Evolutionary conservation across 352 stramenopile genomes (phyloP), one percentile per base, ranked within the genome.

Genomic region (Pythium sp.): DNA sequence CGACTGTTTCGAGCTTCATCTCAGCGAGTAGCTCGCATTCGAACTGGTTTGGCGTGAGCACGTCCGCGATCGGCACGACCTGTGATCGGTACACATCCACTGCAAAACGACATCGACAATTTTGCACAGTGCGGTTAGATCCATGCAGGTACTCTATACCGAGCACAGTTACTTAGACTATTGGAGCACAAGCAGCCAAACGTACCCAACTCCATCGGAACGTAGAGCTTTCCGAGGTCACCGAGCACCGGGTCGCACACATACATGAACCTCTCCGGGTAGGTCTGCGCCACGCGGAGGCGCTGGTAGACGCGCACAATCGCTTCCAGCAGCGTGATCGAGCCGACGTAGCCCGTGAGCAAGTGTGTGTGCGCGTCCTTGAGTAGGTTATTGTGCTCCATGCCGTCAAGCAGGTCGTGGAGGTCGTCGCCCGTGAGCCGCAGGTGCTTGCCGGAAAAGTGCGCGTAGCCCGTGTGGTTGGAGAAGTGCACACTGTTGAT

Each of bases 401-500:
- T 79, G n/a, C 87, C 87, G 58, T 91, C 79, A 30, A 95, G 74
- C 36, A 95, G 75, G 51, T 93, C 86, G 49, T 92, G 76, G 59
- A 95, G 62, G 71, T 94, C 86, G 38, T 91, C 80, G 55, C 86
- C 84, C 32, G 73, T 81, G 65, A 94, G 86, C 9, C 83, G 80
- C 68, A 93, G 80, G 22, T 81, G 79, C 61, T 89, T 86, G 63
- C 86, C 86, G 24, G 76, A 82, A 67, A 93, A 93, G 59, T 85
- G 86, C 43, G 69, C 71, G 77, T 94, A 96, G 3, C 88, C 88
- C 32, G 85, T 93, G 75, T 94, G 86, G 73, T 96, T 94, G 77
- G 86, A 93, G 66, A 96, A 94, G 67, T 96, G 86, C 22, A 96
- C 84, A 64, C 81, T 94, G 72, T 96, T 94, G 77, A 96, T 92